A percentile compares a stretch with the other conserved stretches of the same genome.
Evolutionary conservation across 805 yeast species (phyloP).

Genomic region (Torulaspora indica): DNA sequence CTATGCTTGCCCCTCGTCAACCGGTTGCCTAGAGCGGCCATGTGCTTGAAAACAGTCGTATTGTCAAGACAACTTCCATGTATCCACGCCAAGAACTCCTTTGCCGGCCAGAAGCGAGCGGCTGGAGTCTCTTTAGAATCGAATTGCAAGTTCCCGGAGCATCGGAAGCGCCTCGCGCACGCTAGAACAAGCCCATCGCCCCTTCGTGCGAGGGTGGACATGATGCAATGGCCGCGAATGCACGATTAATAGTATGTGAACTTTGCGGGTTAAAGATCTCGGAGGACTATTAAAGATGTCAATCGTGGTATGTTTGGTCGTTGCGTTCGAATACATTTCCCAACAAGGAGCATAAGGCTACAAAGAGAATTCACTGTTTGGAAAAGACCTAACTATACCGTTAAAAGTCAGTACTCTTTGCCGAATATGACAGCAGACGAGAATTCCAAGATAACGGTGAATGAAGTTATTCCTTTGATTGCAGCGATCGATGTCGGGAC

Average conservation of each 20-base stretch:
- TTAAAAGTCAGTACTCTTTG: slow-evolving; percentile 9
- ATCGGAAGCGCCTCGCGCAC: background rate
- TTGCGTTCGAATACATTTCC: background rate
- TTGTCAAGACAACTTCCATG: background rate
- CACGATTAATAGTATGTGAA: background rate
- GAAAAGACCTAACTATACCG: slow-evolving; percentile 3
- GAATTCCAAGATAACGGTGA: slow-evolving; percentile 12
- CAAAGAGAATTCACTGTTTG: background rate
- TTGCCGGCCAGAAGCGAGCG: background rate
- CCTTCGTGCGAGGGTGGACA: background rate
- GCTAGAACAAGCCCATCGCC: background rate
- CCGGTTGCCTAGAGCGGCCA: too few relatives aligned
- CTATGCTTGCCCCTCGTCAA: background rate
- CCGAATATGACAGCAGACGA: slow-evolving; percentile 12
- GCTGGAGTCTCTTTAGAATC: background rate
- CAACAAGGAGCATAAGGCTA: background rate
- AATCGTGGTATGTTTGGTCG: background rate
- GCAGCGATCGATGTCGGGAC: slow-evolving; percentile 89
- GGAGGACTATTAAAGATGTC: background rate
- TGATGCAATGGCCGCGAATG: background rate
- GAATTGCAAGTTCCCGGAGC: background rate
- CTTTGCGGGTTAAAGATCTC: background rate
- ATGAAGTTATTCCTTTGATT: slow-evolving; percentile 38
- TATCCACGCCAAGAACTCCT: background rate
- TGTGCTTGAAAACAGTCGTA: background rate